Evolutionary conservation across 2,329 filamentous ascomycete species (phyloP).

Genomic region (Botryotinia calthae): DNA sequence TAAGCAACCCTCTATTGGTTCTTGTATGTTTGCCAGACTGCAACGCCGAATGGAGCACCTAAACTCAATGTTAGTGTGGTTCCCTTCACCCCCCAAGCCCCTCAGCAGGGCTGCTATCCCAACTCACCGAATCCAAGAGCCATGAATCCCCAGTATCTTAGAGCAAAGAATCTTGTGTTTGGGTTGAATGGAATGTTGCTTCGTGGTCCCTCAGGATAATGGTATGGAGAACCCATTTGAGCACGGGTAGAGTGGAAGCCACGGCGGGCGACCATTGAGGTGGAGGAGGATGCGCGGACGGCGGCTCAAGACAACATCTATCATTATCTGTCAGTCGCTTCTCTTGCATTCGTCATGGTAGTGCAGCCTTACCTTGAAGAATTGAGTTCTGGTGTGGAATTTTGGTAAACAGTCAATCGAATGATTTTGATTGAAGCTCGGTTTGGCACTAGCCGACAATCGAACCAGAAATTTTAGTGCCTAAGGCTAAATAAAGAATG

Average conservation of each 20-base stretch:
- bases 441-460: constrained; percentile 17
- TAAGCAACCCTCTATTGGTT: constrained; percentile 34
- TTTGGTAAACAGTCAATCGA: constrained; percentile 22
- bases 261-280: constrained; percentile 75
- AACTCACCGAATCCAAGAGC: constrained; percentile 48
- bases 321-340: constrained; percentile 21
- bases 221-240: constrained; percentile 86
- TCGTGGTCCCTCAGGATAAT: constrained; percentile 95
- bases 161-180: constrained; percentile 77
- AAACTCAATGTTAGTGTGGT: constrained; percentile 28
- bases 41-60: constrained; percentile 60
- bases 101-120: neutral
- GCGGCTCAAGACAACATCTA: constrained; percentile 82
- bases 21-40: constrained; percentile 45
- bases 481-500: constrained; percentile 7
- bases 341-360: neutral
- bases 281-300: constrained; percentile 58
- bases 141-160: constrained; percentile 82
- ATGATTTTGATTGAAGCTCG: constrained; percentile 28
- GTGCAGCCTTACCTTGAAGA: constrained; percentile 15
- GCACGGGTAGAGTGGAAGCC: constrained; percentile 89
- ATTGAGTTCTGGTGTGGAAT: constrained; percentile 24
- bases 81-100: neutral
- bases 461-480: constrained; percentile 1
- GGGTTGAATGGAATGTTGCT: constrained; percentile 98